A percentile compares a stretch with the other conserved stretches of the same genome.
Conservation (phyloP, 768 basidiomycete genomes). For the Leccinum fibrillosum region DNA sequence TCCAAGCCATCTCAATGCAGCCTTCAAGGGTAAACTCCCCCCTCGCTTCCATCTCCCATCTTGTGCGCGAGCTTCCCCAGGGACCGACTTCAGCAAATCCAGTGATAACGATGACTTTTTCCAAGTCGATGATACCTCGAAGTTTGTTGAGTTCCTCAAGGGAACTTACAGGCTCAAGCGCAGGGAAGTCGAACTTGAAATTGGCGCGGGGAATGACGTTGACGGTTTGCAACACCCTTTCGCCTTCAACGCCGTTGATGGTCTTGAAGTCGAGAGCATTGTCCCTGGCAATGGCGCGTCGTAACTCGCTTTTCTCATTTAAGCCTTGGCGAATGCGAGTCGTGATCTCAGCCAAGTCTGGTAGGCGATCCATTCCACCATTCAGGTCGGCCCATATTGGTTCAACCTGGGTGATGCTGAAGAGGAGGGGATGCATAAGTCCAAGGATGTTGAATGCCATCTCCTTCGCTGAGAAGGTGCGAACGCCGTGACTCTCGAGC, state of each 20-base stretch:
- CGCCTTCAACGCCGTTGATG: constrained; percentile 86
- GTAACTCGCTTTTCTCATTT: constrained; percentile 85
- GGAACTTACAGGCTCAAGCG: constrained; percentile 66
- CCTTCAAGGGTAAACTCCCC: constrained; percentile 98
- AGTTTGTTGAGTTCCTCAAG: constrained; percentile 74
- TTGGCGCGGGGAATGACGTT: constrained; percentile 96
- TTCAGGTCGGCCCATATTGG: constrained; percentile 99
- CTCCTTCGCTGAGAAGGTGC: constrained; percentile 99
- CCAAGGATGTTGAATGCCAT: constrained; percentile 99
- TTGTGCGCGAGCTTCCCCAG: constrained; percentile 96
- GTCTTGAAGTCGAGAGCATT: constrained; percentile 95
- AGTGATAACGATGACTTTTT: constrained; percentile 93
- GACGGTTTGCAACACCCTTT: constrained; percentile 88
- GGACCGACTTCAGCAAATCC: constrained; percentile 98
- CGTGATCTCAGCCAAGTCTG: constrained; percentile 91
- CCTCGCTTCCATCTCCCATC: constrained; percentile 99
- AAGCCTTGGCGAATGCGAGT: constrained; percentile 78
- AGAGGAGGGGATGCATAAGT: constrained; percentile 97
- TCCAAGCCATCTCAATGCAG: constrained; percentile 56
- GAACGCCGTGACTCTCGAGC: constrained; percentile 87
- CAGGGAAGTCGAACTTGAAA: constrained; percentile 94
- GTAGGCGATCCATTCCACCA: constrained; percentile 96
- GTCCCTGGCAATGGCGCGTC: constrained; percentile 90
- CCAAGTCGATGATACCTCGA: constrained; percentile 87
- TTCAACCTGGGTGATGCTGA: constrained; percentile 99